These are phyloP conservation scores for Naegleria lovaniensis DNA, from an alignment of 208 protist species.

Conservation along the genomic window DNA sequence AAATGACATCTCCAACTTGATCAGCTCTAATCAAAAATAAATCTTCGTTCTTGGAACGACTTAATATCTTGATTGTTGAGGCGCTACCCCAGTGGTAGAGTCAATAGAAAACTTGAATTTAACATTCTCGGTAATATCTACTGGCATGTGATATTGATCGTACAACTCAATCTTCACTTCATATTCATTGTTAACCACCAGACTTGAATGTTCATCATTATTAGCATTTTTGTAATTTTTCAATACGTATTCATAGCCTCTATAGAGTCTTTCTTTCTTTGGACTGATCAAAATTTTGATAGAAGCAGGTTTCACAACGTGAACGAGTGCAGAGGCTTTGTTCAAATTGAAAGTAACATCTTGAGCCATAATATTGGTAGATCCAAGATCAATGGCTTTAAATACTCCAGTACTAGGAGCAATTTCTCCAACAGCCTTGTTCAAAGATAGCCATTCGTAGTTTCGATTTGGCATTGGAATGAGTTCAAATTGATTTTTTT, in stretches of 20 bases:
- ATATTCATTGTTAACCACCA: background rate
- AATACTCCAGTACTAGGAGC: background rate
- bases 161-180: background rate
- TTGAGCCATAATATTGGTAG: background rate
- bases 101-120: background rate
- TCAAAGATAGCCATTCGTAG: background rate
- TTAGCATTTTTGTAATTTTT: background rate
- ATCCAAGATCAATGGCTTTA: background rate
- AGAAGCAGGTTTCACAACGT: background rate
- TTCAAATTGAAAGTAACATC: background rate
- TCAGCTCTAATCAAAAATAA: background rate
- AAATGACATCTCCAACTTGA: background rate
- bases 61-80: background rate
- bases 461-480: background rate
- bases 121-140: background rate
- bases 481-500: background rate
- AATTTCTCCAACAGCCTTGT: background rate
- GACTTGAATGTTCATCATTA: background rate
- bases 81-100: background rate
- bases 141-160: background rate
- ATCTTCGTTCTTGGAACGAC: background rate
- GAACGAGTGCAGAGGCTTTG: background rate
- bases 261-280: background rate
- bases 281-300: background rate
- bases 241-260: background rate